These are phyloP conservation scores for Nicotiana attenuata DNA, from an alignment of 257 asterid genomes.

Conservation along the genomic window DNA sequence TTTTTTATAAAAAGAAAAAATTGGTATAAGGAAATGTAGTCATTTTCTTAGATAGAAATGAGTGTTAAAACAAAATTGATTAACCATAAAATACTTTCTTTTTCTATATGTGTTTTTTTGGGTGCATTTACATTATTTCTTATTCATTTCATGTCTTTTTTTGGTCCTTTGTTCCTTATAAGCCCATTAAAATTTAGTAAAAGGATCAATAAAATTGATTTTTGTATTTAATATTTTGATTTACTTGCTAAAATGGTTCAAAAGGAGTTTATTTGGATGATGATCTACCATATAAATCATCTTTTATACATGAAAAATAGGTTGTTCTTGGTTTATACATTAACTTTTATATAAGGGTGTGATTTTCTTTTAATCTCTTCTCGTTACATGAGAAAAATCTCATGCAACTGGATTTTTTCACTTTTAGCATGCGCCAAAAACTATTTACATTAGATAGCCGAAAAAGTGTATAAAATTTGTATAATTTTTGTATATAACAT, in stretches of 20 bases:
- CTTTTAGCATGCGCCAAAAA: too few relatives aligned
- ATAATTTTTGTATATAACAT: too few relatives aligned
- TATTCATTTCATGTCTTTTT: neutral
- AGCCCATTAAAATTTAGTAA: neutral
- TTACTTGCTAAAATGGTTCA: neutral
- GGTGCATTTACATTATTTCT: neutral
- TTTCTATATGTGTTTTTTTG: neutral
- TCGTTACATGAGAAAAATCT: neutral
- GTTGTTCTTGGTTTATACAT: neutral
- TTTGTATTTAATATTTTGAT: neutral
- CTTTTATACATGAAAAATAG: neutral
- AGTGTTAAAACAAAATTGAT: neutral
- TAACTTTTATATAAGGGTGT: neutral
- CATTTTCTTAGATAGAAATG: neutral
- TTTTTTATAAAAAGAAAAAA: neutral
- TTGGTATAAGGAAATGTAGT: neutral
- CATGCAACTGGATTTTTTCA: too few relatives aligned
- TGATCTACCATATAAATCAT: neutral
- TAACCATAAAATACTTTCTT: neutral
- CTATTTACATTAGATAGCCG: rapidly evolving
- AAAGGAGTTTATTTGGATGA: neutral
- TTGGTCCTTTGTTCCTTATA: neutral
- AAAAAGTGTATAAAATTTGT: too few relatives aligned
- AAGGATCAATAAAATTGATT: neutral
- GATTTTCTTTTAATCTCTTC: neutral